Base-by-base conservation (phyloP, 2,329 filamentous ascomycete genomes). In the Thelonectria blattea region DNA sequence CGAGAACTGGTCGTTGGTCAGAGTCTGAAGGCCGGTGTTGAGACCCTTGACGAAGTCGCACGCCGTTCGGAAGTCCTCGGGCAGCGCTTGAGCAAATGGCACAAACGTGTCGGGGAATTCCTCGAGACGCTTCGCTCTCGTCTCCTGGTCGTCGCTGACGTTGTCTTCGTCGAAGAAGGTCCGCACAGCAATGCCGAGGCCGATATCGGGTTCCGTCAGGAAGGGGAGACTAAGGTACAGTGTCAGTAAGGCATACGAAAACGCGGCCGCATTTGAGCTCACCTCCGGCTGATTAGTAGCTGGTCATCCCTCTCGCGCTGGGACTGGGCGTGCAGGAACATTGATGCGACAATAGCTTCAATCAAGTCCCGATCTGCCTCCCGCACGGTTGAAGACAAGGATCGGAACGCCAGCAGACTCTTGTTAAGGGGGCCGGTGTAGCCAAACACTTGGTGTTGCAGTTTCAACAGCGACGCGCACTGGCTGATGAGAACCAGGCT, bases 401-500 rank as follows among this genome's bases (percentile, higher is more conserved):
- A 93, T 62, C 92, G 91, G 80, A 93, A 99, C 24, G 88, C 89
- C 43, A 99, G 83, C 53, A 97, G 83, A 67, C 94, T 93, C 75
- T 95, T 90, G 81, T 93, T 97, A 1, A 99, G 83, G 1, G 95
- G 94, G 1, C 95, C 95, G 2, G 94, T 97, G 76, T 97, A 99
- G 30, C 95, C 95, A 68, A 94, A 93, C 3, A 85, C 83, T 68
- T 91, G 86, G 74, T 99, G 95, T 32, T 88, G 87, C 63, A 98
- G 82, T 71, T 91, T 92, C 52, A 93, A 85, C 59, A 98, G 81
- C 54, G 91, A 93, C 14, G 93, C 91, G 62, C 93, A 90, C 41
- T 95, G 90, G 67, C 93, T 95, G 69, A 98, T 88, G 46, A 99
- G 83, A 56, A 95, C 84, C 46, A 93, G 88, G 70, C 89, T 90